Percentiles rank a stretch among this genome's conserved stretches.
These are phyloP conservation scores for Carex parvula DNA, from an alignment of 176 grass and related monocot genomes.

Conservation along the genomic window DNA sequence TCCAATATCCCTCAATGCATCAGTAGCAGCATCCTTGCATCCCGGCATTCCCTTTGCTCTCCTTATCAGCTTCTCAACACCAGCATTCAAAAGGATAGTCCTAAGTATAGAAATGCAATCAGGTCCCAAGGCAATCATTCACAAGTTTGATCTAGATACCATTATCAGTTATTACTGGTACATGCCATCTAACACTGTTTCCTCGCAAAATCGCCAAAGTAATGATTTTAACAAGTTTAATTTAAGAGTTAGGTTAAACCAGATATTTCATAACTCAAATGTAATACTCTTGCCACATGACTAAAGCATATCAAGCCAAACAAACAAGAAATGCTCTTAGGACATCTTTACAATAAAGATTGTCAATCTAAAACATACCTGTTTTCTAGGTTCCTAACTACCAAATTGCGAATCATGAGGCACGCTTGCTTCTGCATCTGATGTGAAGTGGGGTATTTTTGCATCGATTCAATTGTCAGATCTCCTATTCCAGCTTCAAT, in stretches of 20 bases:
- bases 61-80: slow-evolving; percentile 76
- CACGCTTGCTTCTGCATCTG: slow-evolving; percentile 88
- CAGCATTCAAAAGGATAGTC: slow-evolving; percentile 62
- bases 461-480: slow-evolving; percentile 65
- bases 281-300: not conserved
- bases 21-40: slow-evolving; percentile 86
- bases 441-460: slow-evolving; percentile 54
- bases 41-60: slow-evolving; percentile 64
- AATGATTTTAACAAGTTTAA: not conserved
- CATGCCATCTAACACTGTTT: not conserved
- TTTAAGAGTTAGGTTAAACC: not conserved
- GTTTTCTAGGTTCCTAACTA: slow-evolving; percentile 86
- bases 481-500: slow-evolving; percentile 57
- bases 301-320: not conserved
- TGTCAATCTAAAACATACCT: slow-evolving; percentile 39
- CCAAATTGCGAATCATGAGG: slow-evolving; percentile 95
- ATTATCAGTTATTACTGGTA: not conserved
- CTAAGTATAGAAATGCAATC: slow-evolving; percentile 30
- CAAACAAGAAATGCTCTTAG: not conserved
- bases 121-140: not conserved
- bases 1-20: slow-evolving; percentile 78
- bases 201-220: not conserved
- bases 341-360: not conserved
- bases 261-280: not conserved
- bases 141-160: not conserved